Base-by-base conservation (phyloP, 2,329 filamentous ascomycete species). In the Neoscytalidium dimidiatum region DNA sequence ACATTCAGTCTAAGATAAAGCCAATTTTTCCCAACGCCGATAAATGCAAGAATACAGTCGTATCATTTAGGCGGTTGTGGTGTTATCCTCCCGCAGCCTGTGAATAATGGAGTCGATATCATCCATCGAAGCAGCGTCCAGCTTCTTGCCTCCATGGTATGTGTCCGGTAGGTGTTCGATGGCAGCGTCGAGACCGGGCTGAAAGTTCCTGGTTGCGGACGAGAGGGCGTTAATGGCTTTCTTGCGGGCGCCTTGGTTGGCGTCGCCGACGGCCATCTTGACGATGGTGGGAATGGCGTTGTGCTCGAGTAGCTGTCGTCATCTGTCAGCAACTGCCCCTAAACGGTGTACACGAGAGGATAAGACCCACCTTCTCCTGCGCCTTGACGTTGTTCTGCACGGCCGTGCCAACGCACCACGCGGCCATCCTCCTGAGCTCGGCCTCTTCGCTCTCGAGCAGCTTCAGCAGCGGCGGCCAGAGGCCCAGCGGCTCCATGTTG, bases 391-490 rank as follows among this genome's bases (percentile, higher is more conserved):
- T 98, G 81, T 99, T 99, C 84, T 98, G 94, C 66, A 99, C 95
- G 9, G 95, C 94, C 5, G 94, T 97, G 58, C 92, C 92, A 66
- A 95, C 82, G 80, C 93, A 97, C 92, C 92, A 97, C n/a, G 93
- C 93, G 2, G 94, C 94, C 86, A 92, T 93, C 71, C 84, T 88
- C 68, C 94, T 84, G 73, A 97, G 82, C 68, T 95, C 91, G 5
- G 83, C 75, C 73, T 95, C 90, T 11, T 85, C 83, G 72, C 89
- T 84, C 57, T 84, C 82, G 14, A 99, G 83, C 68, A 90, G 87
- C 8, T 83, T 79, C 11, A 97, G 82, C 43, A 99, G 82, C 9
- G 92, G 92, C 11, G 86, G 85, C 95, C 95, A 99, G 33, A 98
- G 84, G 6, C 85, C 85, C 21, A 97, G 81, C 29, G 86, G 86